These are phyloP conservation scores for Sporothrix brunneoviolacea DNA, from an alignment of 2,329 filamentous ascomycete genomes.

Conservation along the genomic window DNA sequence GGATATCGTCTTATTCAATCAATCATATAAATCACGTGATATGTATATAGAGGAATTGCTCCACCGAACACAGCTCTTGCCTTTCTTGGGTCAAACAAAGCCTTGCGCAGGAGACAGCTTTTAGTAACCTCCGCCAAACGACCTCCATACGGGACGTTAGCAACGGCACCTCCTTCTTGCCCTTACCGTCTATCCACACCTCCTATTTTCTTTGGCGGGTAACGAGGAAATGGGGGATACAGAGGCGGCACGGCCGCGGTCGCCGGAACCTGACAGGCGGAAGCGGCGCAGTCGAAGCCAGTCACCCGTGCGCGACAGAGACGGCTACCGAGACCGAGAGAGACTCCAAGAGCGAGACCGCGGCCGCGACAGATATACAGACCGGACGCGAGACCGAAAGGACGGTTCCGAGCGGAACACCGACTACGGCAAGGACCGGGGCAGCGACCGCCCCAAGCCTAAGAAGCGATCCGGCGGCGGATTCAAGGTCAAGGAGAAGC, in stretches of 20 bases:
- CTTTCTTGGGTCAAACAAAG: too few species aligned
- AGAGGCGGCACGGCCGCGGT: constrained; percentile 6
- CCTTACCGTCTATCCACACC: too few species aligned
- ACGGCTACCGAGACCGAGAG: constrained; percentile 24
- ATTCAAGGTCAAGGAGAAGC: constrained; percentile 54
- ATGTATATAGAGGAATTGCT: too few species aligned
- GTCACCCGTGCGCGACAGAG: constrained; percentile 7
- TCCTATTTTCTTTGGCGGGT: not conserved
- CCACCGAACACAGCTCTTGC: too few species aligned
- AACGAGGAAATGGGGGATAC: constrained; percentile 5
- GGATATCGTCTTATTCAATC: too few species aligned
- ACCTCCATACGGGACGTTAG: too few species aligned
- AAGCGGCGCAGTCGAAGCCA: constrained; percentile 12
- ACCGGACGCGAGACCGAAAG: constrained; percentile 19
- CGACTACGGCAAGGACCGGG: constrained; percentile 23
- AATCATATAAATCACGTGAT: too few species aligned
- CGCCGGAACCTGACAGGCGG: not conserved
- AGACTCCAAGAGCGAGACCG: constrained; percentile 16
- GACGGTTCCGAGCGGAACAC: too few species aligned
- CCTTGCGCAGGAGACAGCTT: too few species aligned
- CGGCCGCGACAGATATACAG: not conserved
- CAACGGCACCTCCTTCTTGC: too few species aligned
- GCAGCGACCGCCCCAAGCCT: constrained; percentile 24
- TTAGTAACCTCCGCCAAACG: too few species aligned
- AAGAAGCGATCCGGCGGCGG: constrained; percentile 31